Evolutionary conservation across 2,329 filamentous ascomycete genomes (phyloP).

Genomic region (Biscogniauxia marginata): DNA sequence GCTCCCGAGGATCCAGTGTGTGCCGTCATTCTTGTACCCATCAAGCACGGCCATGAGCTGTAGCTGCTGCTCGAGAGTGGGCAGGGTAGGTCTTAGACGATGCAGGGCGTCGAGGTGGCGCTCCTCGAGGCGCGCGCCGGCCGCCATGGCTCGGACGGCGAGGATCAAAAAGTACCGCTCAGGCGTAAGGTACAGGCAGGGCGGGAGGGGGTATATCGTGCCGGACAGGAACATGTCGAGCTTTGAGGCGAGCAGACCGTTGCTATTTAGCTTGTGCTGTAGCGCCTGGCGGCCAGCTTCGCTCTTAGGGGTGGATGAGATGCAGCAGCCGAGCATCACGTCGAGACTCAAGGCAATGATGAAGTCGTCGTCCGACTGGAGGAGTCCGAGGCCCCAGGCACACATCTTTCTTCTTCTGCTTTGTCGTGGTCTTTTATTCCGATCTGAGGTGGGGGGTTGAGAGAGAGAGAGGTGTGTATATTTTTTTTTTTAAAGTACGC

Average conservation of each 20-base stretch:
- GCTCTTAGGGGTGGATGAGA: no score
- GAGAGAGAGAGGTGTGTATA: no score
- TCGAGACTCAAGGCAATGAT: slow-evolving; percentile 16
- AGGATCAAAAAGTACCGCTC: slow-evolving; percentile 18
- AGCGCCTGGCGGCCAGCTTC: no score
- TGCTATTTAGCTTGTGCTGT: slow-evolving; percentile 18
- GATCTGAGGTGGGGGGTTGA: background rate
- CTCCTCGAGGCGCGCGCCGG: slow-evolving; percentile 15
- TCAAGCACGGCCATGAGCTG: slow-evolving; percentile 21
- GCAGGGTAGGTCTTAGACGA: slow-evolving; percentile 15
- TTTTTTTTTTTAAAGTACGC: no score
- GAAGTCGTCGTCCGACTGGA: slow-evolving; percentile 22
- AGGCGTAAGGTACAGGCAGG: slow-evolving; percentile 10
- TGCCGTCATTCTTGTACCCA: slow-evolving; percentile 25
- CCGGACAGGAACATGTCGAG: slow-evolving; percentile 16
- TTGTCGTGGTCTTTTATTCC: background rate
- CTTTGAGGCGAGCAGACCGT: slow-evolving; percentile 12
- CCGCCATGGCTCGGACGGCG: slow-evolving; percentile 18
- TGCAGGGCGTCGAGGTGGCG: slow-evolving; percentile 11
- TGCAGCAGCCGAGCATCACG: slow-evolving; percentile 15
- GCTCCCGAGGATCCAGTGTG: slow-evolving; percentile 19
- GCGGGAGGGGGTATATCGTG: slow-evolving; percentile 5
- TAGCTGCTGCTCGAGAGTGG: slow-evolving; percentile 22
- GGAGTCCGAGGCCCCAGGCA: slow-evolving; percentile 19
- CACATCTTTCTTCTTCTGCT: slow-evolving; percentile 9